phyloP scores from a whole-genome alignment of 2,329 filamentous ascomycete genomes.

The Penicillium corylophilum region DNA sequence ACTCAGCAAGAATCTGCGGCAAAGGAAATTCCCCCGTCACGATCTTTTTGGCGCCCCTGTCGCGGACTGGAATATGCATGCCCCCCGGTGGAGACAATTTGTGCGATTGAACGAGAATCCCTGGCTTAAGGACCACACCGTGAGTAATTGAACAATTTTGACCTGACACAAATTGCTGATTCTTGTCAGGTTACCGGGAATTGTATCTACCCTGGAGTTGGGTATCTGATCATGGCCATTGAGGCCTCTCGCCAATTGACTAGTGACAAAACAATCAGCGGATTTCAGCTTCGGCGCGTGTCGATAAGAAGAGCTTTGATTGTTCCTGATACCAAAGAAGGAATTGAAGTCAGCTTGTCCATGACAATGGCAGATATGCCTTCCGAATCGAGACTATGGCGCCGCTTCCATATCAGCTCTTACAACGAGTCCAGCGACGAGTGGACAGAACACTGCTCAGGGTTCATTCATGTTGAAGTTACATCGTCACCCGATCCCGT shows the following conservation, averaged over 20 bases:
- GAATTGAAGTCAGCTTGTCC: conserved; percentile 30
- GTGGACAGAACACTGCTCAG: conserved; percentile 39
- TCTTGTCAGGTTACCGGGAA: conserved; percentile 16
- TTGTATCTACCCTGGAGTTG: conserved; percentile 29
- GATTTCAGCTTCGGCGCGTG: conserved; percentile 24
- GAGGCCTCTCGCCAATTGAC: conserved; percentile 29
- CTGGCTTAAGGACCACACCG: conserved; percentile 32
- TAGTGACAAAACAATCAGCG: conserved; percentile 7
- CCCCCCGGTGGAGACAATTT: conserved; percentile 31
- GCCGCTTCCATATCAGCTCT: conserved; percentile 32
- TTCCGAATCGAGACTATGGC: conserved; percentile 24
- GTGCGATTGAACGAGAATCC: conserved; percentile 31
- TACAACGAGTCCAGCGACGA: conserved; percentile 28
- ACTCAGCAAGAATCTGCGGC: conserved; percentile 27
- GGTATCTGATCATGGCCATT: conserved; percentile 31
- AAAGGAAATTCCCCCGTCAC: conserved; percentile 28
- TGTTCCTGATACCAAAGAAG: conserved; percentile 31
- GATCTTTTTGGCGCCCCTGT: conserved; percentile 32
- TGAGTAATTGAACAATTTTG: conserved; percentile 1
- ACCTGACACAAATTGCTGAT: background rate
- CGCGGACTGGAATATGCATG: conserved; percentile 28
- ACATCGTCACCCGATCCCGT: background rate
- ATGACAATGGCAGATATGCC: conserved; percentile 25
- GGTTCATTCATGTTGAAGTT: conserved; percentile 29
- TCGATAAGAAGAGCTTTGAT: conserved; percentile 30